Base-by-base conservation (phyloP, 116 monocot genomes). In the Cymodocea nodosa region DNA sequence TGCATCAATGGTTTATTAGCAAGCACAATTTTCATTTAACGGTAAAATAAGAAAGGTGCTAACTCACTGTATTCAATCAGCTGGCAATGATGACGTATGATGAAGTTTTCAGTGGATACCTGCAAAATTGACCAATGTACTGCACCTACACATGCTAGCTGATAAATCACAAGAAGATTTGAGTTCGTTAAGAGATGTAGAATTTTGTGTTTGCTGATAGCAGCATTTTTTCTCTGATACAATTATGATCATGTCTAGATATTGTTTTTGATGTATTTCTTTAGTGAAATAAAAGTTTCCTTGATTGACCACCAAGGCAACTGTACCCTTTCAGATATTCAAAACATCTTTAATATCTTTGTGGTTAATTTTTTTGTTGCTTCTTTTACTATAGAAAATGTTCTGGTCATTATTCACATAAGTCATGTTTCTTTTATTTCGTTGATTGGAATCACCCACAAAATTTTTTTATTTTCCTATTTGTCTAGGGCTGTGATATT, bases 1-100 rank as follows among this genome's bases (percentile, higher is more conserved):
- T 7, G 18, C 16, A 18, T 16, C 5, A 54, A 54, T 54, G 18
- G 54, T 54, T 15, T 16, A n/a, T 54, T 54, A 54, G 17, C 11
- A 10, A 15, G 5, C 24, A 23, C 20, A 50, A 51, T 25, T 66
- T 24, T 66, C 44, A 52, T 44, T 50, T 66, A 66, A 51, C 56
- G 17, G 16, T 35, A 35, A 18, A 56, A 37, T 8, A 4, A 17
- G 22, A 56, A 36, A 30, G 54, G 18, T 56, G 20, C 68, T 35
- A 50, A 68, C 57, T 44, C 40, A 56, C 39, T 68, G 68, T 53
- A 53, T 68, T 68, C 18, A 68, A 68, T 37, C 68, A 68, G 68
- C 68, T 68, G 11, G 56, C 55, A 68, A 57, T 68, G 68, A 68
- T 68, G 68, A 68, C 57, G 68, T 68, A 68, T 68, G 68, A 68